Evolutionary conservation across 768 basidiomycete species (phyloP), one percentile per base, ranked within the genome.

Genomic region (Boletellus emodensis): DNA sequence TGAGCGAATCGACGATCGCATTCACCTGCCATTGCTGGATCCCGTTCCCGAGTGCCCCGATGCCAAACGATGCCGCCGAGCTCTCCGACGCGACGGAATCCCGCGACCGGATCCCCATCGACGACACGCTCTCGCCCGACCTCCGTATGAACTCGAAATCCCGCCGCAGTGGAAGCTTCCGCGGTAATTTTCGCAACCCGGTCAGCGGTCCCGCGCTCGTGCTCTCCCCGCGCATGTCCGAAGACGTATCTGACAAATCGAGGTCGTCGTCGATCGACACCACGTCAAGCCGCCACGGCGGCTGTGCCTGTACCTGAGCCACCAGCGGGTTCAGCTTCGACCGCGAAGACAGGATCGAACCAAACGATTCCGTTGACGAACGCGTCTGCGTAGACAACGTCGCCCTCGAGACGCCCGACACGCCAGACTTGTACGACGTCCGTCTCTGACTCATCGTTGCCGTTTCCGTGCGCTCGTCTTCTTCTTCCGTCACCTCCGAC

Each of bases 21-120:
- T 87, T 87, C 68, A 89, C 73, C 58, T 91, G 90, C 90, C 90
- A 92, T 47, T 83, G 81, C n/a, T 84, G 81, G 15, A 90, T 82
- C 26, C 69, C 71, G 15, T 56, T 57, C 22, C 68, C 66, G 6
- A 70, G 54, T 1, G 71, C 62, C 5, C 43, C 75, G 2, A 75
- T 78, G 5, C 80, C 65, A 10, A 71, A 57, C 45, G 75, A 72
- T 9, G 49, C 53, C 26, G 33, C 55, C 35, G 63, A 68, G 39
- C 59, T 74, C 48, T 67, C 78, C 28, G 79, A 85, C 20, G 71
- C 74, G 47, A 83, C 66, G 3, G 84, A 86, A 35, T 79, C 79
- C 35, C 79, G 80, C 10, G 82, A 81, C 28, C 77, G 74, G 40
- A 88, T 79, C 5, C 85, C 86, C 80, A 90, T 82, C 30, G 90